Evolutionary conservation across 2,329 filamentous ascomycete genomes (phyloP), one percentile per base, ranked within the genome.

Genomic region (Diaporthe citri): DNA sequence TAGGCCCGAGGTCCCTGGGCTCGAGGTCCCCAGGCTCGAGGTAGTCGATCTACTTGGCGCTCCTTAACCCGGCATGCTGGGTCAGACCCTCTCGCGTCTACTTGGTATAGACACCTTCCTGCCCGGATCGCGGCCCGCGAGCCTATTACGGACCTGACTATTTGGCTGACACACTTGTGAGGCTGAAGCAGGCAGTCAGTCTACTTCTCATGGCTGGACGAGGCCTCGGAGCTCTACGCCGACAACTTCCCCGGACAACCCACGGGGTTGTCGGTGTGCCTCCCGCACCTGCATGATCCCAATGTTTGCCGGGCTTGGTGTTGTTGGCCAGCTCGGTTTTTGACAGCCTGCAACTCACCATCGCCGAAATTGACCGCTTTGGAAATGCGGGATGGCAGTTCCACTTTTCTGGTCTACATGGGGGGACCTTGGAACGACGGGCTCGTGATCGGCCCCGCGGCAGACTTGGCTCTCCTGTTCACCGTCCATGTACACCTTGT

Each of bases 301-400:
- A 52, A 39, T 12, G 64, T 39, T 39, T 28, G n/a, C 4, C 34
- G 31, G 62, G 12, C 31, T 48, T 67, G 46, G 43, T 52, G 46
- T 67, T 67, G 62, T 36, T 39, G 9, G 31, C 34, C 62, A 52
- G 62, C 22, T 39, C 46, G 28, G 12, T 25, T 20, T 52, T 25
- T 52, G 46, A 25, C 46, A 39, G n/a, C 41, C 46, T n/a, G n/a
- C 48, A 41, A 31, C 8, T 52, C 64, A 52, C 9, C 34, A n/a
- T 69, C 64, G 64, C 48, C 64, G 64, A 69, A 55, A 55, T 69
- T 69, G 48, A 69, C 64, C 64, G 34, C 48, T 69, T 69, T 69
- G 48, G 64, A 69, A 69, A 28, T 41, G 64, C 64, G 64, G 64
- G 64, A 69, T 69, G 48, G 64, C 34, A 15, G 64, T 52, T 41